A percentile compares a stretch with the other conserved stretches of the same genome.
Evolutionary conservation across 176 grass and related monocot species (phyloP).

Genomic region (Guadua angustifolia): DNA sequence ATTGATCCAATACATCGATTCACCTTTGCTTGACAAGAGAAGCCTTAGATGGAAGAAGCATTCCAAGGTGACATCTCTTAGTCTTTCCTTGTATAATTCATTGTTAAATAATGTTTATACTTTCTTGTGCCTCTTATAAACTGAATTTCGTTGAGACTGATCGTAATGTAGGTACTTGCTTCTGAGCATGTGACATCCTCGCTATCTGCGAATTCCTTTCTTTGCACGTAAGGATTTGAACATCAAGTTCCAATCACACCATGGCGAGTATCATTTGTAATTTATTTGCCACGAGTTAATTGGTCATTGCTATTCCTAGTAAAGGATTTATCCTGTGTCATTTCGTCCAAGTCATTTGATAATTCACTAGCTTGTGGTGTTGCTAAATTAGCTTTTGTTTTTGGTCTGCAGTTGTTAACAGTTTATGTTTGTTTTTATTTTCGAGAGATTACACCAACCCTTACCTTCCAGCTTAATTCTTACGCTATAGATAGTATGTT

Average conservation of each 20-base stretch:
- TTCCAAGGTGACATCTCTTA: too few species aligned
- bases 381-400: neutral
- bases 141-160: too few species aligned
- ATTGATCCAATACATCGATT: too few species aligned
- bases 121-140: slow-evolving; percentile 30
- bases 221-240: slow-evolving; percentile 93
- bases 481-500: slow-evolving; percentile 75
- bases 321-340: neutral
- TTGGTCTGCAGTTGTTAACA: neutral
- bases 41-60: too few species aligned
- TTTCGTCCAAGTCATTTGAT: slow-evolving; percentile 18
- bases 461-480: slow-evolving; percentile 88
- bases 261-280: slow-evolving; percentile 62
- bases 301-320: slow-evolving; percentile 17
- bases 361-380: slow-evolving; percentile 25
- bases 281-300: slow-evolving; percentile 9
- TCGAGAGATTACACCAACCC: slow-evolving; percentile 96
- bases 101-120: too few species aligned
- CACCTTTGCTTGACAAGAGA: too few species aligned
- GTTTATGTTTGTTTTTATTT: slow-evolving; percentile 40
- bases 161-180: slow-evolving; percentile 76
- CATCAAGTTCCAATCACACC: slow-evolving; percentile 95
- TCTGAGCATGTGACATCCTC: slow-evolving; percentile 81
- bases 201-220: slow-evolving; percentile 83
- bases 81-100: too few species aligned